Base-by-base conservation (phyloP, 192 early-diverging fungal genomes). In the Thoreauomyces humboldtii region DNA sequence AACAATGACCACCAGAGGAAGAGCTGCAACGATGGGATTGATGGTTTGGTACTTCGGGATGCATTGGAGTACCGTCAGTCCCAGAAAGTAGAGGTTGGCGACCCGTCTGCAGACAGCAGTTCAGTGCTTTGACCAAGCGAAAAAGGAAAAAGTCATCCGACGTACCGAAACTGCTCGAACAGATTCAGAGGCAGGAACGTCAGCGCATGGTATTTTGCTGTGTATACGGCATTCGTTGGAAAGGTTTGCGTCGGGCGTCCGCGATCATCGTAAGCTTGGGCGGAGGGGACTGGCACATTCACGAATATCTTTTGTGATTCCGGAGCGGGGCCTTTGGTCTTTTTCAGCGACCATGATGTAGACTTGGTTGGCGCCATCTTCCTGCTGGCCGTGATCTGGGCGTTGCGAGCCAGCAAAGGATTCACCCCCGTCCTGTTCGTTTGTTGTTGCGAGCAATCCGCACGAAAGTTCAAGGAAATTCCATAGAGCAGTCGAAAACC, bases 121-220 rank as follows among this genome's bases (percentile, higher is more conserved):
- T 66, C 54, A 21, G 47, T n/a, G n/a, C n/a, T n/a, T n/a, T n/a
- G n/a, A n/a, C n/a, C n/a, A 22, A 56, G n/a, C 57, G 34, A 21
- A 61, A 61, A 44, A n/a, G 22, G 11, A 46, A 24, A n/a, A n/a
- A n/a, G n/a, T n/a, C n/a, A n/a, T 15, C 4, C 86, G 15, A 81
- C 82, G n/a, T 83, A 81, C 45, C 87, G 79, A 67, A 98, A 96
- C 72, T 98, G 95, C 54, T 91, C 90, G 76, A 89, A 94, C 47
- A 98, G 62, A 67, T 93, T 98, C 67, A 91, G 90, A 14, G 93
- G 92, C 17, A 98, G 43, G 76, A 98, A 98, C 22, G 82, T 85
- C 24, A 90, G 25, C 12, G 85, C 33, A n/a, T 87, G 92, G 76
- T 98, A 98, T 67, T 95, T 94, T n/a, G 91, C 87, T 0, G 95